Percentiles rank a stretch among this genome's conserved stretches.
These are phyloP conservation scores for Fusarium nematophilum DNA, from an alignment of 2,329 filamentous ascomycete species.

Conservation along the genomic window DNA sequence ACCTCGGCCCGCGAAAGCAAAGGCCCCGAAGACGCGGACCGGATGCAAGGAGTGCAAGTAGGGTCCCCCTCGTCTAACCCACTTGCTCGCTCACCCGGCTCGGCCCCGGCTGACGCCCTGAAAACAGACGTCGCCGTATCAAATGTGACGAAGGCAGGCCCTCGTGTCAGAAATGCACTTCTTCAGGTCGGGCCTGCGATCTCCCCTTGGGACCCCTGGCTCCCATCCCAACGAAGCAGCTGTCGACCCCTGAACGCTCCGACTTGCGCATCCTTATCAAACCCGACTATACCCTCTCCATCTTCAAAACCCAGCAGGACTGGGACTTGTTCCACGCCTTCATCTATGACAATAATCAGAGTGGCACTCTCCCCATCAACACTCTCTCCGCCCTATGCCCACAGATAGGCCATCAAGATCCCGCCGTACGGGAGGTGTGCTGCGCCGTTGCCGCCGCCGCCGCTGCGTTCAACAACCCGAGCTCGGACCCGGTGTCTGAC, in stretches of 20 bases:
- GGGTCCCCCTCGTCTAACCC: slow-evolving; percentile 4
- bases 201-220: slow-evolving; percentile 10
- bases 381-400: slow-evolving; percentile 33
- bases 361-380: slow-evolving; percentile 32
- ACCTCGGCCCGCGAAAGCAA: slow-evolving; percentile 21
- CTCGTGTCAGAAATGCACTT: slow-evolving; percentile 29
- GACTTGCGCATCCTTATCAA: slow-evolving; percentile 29
- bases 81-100: background rate
- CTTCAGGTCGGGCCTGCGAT: slow-evolving; percentile 23
- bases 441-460: slow-evolving; percentile 33
- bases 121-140: slow-evolving; percentile 36
- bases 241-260: background rate
- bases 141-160: slow-evolving; percentile 41
- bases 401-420: slow-evolving; percentile 32
- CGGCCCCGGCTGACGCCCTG: no score
- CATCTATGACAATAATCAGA: slow-evolving; percentile 31
- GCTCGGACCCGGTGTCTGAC: slow-evolving; percentile 13
- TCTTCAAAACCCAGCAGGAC: slow-evolving; percentile 37
- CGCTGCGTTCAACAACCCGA: slow-evolving; percentile 24
- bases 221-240: background rate
- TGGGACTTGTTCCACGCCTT: slow-evolving; percentile 39
- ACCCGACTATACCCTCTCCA: slow-evolving; percentile 24
- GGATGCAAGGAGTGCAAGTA: slow-evolving; percentile 41
- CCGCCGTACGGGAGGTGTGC: slow-evolving; percentile 35
- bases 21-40: slow-evolving; percentile 34